These are phyloP conservation scores for Yarrowia sp. DNA, from an alignment of 805 yeast genomes.

Conservation along the genomic window DNA sequence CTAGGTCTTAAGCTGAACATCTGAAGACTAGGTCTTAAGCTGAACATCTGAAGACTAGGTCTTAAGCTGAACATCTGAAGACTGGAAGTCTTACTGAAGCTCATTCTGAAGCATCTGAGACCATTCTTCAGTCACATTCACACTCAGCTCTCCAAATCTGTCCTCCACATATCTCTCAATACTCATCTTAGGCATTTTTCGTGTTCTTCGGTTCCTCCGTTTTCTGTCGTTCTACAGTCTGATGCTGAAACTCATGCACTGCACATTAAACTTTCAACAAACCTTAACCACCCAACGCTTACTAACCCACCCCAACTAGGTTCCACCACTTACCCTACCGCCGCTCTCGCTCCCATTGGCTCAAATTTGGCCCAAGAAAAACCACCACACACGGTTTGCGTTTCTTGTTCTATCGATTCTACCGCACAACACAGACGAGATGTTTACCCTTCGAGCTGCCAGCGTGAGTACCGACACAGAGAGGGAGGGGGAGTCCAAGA, in stretches of 20 bases:
- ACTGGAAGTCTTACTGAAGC: too few relatives aligned
- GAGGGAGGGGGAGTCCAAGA: background rate
- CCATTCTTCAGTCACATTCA: too few relatives aligned
- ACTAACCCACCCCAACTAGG: background rate
- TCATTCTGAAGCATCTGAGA: too few relatives aligned
- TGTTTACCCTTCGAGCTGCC: slow-evolving; percentile 27
- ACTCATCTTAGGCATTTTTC: slow-evolving; percentile 24
- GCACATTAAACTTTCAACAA: background rate
- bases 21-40: too few relatives aligned
- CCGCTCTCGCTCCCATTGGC: slow-evolving; percentile 1
- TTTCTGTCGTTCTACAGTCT: too few relatives aligned
- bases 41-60: too few relatives aligned
- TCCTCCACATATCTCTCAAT: too few relatives aligned
- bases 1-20: too few relatives aligned
- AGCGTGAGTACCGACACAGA: slow-evolving; percentile 6
- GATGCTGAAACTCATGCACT: background rate
- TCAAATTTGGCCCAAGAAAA: slow-evolving; percentile 12
- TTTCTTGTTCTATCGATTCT: slow-evolving; percentile 13
- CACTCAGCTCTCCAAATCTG: too few relatives aligned
- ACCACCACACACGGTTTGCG: slow-evolving; percentile 13
- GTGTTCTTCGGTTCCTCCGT: too few relatives aligned
- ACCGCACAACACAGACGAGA: slow-evolving; percentile 21
- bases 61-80: too few relatives aligned
- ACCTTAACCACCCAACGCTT: background rate
- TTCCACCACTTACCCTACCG: slow-evolving; percentile 23